Percentiles rank a stretch among this genome's conserved stretches.
These are phyloP conservation scores for Onygenales sp. DNA, from an alignment of 2,329 filamentous ascomycete species.

Conservation along the genomic window DNA sequence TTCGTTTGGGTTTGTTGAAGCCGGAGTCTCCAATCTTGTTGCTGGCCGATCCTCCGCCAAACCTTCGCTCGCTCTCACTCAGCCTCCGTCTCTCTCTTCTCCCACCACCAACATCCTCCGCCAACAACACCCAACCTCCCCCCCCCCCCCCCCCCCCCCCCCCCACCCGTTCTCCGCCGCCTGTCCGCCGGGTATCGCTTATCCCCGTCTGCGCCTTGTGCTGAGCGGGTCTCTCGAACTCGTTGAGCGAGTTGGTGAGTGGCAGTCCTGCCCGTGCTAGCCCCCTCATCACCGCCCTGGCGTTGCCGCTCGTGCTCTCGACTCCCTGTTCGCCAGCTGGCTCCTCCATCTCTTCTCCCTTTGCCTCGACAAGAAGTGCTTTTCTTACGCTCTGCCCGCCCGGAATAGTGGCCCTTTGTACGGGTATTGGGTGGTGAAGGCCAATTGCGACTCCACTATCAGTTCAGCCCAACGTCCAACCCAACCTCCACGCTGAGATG, in stretches of 20 bases:
- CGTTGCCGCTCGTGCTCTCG: neutral
- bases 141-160: neutral
- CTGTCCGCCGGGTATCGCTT: neutral
- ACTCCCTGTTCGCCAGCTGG: neutral
- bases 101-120: too few species aligned
- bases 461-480: slow-evolving; percentile 2
- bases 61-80: too few species aligned
- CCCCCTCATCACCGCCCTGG: neutral
- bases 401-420: neutral
- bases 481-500: slow-evolving; percentile 9
- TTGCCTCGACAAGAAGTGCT: neutral
- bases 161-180: neutral
- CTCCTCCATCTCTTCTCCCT: neutral
- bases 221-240: neutral
- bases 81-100: too few species aligned
- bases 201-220: neutral
- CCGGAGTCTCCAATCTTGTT: too few species aligned
- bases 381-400: neutral
- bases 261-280: neutral
- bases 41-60: too few species aligned
- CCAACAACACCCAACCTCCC: neutral
- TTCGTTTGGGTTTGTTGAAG: too few species aligned
- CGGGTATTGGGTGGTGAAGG: slow-evolving; percentile 1
- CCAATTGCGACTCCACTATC: slow-evolving; percentile 6
- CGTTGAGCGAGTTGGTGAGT: slow-evolving; percentile 2